phyloP scores from a whole-genome alignment of 2,329 filamentous ascomycete genomes.

The Penicillium sp. region DNA sequence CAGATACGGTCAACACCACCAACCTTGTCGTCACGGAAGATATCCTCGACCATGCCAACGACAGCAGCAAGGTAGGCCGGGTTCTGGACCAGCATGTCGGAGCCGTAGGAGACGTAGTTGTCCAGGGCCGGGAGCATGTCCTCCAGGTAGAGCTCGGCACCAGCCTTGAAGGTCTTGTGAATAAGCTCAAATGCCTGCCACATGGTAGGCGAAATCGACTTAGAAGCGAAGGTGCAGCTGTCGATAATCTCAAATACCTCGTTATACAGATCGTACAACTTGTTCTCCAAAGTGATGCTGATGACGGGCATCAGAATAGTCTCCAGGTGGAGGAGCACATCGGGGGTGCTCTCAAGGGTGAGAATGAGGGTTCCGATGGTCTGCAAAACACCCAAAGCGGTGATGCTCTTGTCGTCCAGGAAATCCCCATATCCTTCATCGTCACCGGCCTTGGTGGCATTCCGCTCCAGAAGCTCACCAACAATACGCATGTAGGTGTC shows the following conservation, averaged over 20 bases:
- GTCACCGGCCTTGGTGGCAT: constrained; percentile 73
- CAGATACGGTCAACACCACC: constrained; percentile 94
- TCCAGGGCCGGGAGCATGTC: constrained; percentile 98
- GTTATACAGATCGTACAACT: constrained; percentile 96
- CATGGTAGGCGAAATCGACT: constrained; percentile 94
- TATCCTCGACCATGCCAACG: constrained; percentile 91
- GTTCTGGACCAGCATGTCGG: constrained; percentile 78
- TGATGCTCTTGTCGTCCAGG: constrained; percentile 97
- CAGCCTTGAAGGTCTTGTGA: constrained; percentile 94
- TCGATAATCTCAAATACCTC: constrained; percentile 99
- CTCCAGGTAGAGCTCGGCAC: constrained; percentile 94
- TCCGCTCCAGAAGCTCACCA: constrained; percentile 86
- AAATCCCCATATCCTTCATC: constrained; percentile 87
- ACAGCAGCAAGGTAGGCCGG: constrained; percentile 86
- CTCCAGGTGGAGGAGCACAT: constrained; percentile 92
- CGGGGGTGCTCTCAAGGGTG: constrained; percentile 94
- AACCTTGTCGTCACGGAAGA: constrained; percentile 91
- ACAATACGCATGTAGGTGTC: constrained; percentile 97
- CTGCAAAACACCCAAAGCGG: constrained; percentile 91
- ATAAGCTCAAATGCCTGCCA: constrained; percentile 98
- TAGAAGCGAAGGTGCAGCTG: constrained; percentile 97
- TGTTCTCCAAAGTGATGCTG: constrained; percentile 94
- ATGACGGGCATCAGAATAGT: constrained; percentile 97
- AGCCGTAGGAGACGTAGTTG: constrained; percentile 96
- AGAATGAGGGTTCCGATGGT: constrained; percentile 97